Conservation (phyloP, 225 moss, liverwort and hornwort species). For the Physcomitrellopsis africana region DNA sequence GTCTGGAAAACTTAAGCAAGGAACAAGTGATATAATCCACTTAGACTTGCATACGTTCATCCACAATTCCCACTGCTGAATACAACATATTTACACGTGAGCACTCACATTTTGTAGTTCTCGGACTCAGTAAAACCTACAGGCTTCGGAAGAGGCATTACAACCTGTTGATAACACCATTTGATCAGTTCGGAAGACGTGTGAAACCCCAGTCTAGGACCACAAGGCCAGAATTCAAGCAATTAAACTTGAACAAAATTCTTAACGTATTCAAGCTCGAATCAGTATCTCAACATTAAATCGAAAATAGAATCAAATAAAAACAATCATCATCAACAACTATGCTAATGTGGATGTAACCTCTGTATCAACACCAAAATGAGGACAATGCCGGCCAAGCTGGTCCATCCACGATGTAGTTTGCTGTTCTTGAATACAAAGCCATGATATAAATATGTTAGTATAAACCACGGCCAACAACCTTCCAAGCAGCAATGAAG, state of each 20-base stretch:
- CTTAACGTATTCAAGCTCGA: neutral
- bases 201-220: conserved; percentile 12
- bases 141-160: conserved; percentile 90
- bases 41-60: neutral
- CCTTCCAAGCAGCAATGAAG: neutral
- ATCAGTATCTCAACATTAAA: neutral
- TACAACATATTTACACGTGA: conserved; percentile 4
- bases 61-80: conserved; percentile 9
- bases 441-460: conserved; percentile 1
- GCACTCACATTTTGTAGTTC: conserved; percentile 86
- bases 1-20: neutral
- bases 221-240: conserved; percentile 16
- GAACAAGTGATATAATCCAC: neutral
- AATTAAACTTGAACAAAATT: conserved; percentile 16
- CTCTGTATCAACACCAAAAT: conserved; percentile 89
- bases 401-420: conserved; percentile 84
- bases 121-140: conserved; percentile 71
- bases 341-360: conserved; percentile 37
- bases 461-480: conserved; percentile 5
- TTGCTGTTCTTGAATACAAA: conserved; percentile 58
- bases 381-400: conserved; percentile 94
- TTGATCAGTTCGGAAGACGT: conserved; percentile 10
- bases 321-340: neutral
- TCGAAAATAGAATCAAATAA: no score
- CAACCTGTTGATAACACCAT: conserved; percentile 63